Evolutionary conservation across 1,284 basidiomycete genomes (phyloP).

Genomic region (Wolfiporia cocos): DNA sequence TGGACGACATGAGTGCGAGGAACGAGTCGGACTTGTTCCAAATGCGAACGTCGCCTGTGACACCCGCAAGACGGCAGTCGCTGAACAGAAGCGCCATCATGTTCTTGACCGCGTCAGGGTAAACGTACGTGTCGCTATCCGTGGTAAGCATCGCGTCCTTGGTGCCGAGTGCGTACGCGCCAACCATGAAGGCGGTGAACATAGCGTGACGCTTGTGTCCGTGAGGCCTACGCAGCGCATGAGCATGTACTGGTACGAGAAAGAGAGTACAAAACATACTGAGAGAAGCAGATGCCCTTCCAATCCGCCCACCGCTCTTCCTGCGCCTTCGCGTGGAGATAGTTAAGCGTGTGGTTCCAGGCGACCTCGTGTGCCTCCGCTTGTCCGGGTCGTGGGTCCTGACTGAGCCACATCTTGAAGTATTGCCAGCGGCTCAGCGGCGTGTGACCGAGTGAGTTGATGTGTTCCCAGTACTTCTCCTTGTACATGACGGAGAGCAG

Average conservation of each 20-base stretch:
- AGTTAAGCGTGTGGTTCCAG: slow-evolving; percentile 13
- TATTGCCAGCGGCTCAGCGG: slow-evolving; percentile 9
- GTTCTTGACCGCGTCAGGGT: slow-evolving; percentile 13
- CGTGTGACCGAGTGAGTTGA: slow-evolving; percentile 7
- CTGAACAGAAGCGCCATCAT: slow-evolving; percentile 17
- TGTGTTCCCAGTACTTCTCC: slow-evolving; percentile 13
- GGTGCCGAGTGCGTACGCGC: slow-evolving; percentile 16
- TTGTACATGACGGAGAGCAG: slow-evolving; percentile 16
- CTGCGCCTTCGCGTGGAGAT: slow-evolving; percentile 11
- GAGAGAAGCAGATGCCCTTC: slow-evolving; percentile 18
- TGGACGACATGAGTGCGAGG: slow-evolving; percentile 17
- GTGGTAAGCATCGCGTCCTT: slow-evolving; percentile 19
- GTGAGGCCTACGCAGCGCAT: slow-evolving; percentile 12
- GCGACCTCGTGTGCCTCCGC: slow-evolving; percentile 12
- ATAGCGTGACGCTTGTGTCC: slow-evolving; percentile 20
- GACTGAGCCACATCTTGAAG: slow-evolving; percentile 14
- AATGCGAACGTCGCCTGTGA: slow-evolving; percentile 18
- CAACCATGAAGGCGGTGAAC: slow-evolving; percentile 19
- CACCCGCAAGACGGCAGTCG: slow-evolving; percentile 12
- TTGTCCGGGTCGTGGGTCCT: slow-evolving; percentile 10
- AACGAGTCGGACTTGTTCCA: slow-evolving; percentile 18
- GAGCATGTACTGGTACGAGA: background rate
- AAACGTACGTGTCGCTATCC: slow-evolving; percentile 18
- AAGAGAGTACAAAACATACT: slow-evolving; percentile 9
- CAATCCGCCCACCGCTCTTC: slow-evolving; percentile 14